phyloP scores from a whole-genome alignment of 1,139 yeast genomes.

The Yamadazyma jaroonii region DNA sequence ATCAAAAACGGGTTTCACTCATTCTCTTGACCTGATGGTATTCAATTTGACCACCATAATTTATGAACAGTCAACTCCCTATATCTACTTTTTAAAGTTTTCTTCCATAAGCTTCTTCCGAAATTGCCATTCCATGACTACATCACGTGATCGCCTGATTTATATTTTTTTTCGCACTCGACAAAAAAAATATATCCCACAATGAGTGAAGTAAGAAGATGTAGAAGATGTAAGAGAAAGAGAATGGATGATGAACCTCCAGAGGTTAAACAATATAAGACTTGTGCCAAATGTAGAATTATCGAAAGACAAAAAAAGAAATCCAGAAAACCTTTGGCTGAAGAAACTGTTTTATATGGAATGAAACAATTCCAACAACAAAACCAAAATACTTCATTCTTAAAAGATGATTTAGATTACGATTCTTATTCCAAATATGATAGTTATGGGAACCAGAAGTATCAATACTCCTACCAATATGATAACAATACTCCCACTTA shows the following conservation, averaged over 20 bases:
- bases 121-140: too few species aligned
- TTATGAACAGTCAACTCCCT: too few species aligned
- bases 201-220: constrained; percentile 36
- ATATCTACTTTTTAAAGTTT: too few species aligned
- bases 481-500: constrained; percentile 5
- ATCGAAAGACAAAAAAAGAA: constrained; percentile 51
- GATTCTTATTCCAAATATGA: constrained; percentile 13
- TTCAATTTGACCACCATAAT: too few species aligned
- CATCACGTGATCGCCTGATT: background rate
- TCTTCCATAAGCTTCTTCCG: too few species aligned
- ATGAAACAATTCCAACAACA: constrained; percentile 49
- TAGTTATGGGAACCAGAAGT: constrained; percentile 11
- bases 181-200: constrained; percentile 1
- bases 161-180: background rate
- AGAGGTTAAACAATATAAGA: constrained; percentile 55
- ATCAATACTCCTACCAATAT: constrained; percentile 16
- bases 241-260: constrained; percentile 60
- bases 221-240: constrained; percentile 61
- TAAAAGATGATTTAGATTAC: constrained; percentile 32
- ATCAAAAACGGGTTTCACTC: too few species aligned
- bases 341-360: constrained; percentile 49
- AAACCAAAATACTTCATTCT: constrained; percentile 34
- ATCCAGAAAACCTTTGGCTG: constrained; percentile 46
- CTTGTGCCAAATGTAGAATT: constrained; percentile 60
- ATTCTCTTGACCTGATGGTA: too few species aligned